Evolutionary conservation across 345 rosid genomes (phyloP), one percentile per base, ranked within the genome.

Genomic region (Bruguiera sexangula): DNA sequence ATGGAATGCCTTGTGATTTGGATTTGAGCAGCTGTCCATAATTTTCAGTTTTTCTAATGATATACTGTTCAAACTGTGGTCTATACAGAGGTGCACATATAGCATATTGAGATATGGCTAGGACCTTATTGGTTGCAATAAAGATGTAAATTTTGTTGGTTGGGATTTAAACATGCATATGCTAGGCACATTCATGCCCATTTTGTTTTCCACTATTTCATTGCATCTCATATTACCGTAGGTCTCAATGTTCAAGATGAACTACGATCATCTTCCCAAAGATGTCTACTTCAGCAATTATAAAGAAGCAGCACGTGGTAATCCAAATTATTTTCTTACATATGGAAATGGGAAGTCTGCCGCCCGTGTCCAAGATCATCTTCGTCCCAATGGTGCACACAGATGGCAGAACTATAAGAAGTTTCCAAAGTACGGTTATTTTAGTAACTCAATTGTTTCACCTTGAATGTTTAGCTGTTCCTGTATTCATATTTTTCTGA

Each of bases 291-390:
- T 92, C 75, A 94, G 97, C 27, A 92, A 75, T 70, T 92, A 92
- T 81, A 89, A 76, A 75, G 97, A 89, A 36, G 88, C 93, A 69
- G 82, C 93, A 71, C 96, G 91, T 63, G 94, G 92, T 36, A 95
- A 95, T 78, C 97, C 97, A 62, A 95, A 92, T 75, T 92, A 85
- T 73, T 95, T 95, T 68, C 68, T 95, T 62, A 95, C 98, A 32
- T 95, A 92, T 79, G 98, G 99, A 84, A 92, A 92, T 73, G 98
- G 98, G 69, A 95, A 95, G 80, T 78, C 99, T 50, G 99, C 98
- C 58, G 98, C 99, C 64, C 94, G 97, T 55, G 79, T 92, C 65
- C 92, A 84, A 75, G 89, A 83, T 78, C 89, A 92, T 82, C 98
- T 95, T 78, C 98, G 98, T 54, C 91, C 99, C 50, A 90, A 95